Evolutionary conservation across 768 basidiomycete species (phyloP), one percentile per base, ranked within the genome.

Genomic region (Rhodotorula kratochvilovae): DNA sequence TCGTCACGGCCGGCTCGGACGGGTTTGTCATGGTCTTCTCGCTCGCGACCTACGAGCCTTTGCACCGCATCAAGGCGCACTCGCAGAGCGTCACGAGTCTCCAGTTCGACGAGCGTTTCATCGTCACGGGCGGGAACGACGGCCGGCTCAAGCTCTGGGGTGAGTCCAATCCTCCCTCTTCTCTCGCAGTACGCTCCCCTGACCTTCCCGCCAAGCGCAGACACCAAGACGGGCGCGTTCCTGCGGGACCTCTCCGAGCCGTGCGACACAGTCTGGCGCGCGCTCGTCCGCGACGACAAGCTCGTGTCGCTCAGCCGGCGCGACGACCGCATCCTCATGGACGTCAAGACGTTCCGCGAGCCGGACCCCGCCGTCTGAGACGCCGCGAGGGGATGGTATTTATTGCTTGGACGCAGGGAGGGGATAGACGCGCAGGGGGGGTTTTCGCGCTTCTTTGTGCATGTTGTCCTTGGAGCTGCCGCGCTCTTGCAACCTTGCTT

Each of bases 1-100:
- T 93, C 68, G 87, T 88, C 39, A 92, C 92, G 0, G 91, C 90
- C 63, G 90, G 89, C 11, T 91, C 92, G 2, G 92, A 95, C 76
- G 94, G 94, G 6, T 87, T 91, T 2, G 87, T 90, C 56, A 87
- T 90, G 74, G 86, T 86, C 59, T 90, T 89, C 80, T 83, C 86
- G 61, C 82, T 89, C 45, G 54, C 76, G 29, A 81, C 79, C 31
- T 78, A 80, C 67, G 79, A 80, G 19, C 81, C 81, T 62, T 73
- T 80, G 19, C 81, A 82, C 78, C 86, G 89, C 13, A 85, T 95
- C 66, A 87, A 90, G 27, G 93, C 94, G 5, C 95, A 96, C 83
- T 90, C 91, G 80, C 91, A 75, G 86, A 87, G 73, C 84, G 83
- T 97, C 33, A 94, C 93, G 0, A 86, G 89, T 15, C 84, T 98